phyloP scores from a whole-genome alignment of 2,329 filamentous ascomycete genomes.

The Cadophora malorum region DNA sequence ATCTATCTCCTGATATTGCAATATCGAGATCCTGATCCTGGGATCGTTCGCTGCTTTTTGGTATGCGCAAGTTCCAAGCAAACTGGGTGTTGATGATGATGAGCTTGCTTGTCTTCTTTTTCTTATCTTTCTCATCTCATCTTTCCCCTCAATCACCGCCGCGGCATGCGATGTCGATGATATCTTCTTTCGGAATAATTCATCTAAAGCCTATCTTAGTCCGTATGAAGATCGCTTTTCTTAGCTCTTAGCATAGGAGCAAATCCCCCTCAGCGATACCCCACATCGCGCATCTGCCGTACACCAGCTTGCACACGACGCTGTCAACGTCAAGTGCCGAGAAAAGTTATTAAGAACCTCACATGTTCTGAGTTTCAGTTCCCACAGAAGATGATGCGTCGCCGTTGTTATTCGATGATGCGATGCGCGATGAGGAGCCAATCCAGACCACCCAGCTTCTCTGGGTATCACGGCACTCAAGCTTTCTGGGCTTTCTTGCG shows the following conservation, averaged over 20 bases:
- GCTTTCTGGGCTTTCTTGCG: neutral
- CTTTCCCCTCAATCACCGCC: conserved; percentile 1
- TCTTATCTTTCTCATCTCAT: neutral
- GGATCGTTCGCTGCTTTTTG: neutral
- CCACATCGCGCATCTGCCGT: conserved; percentile 31
- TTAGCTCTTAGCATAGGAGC: conserved; percentile 17
- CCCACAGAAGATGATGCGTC: neutral
- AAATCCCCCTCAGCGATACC: conserved; percentile 19
- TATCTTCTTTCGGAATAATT: conserved; percentile 17
- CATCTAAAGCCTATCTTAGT: conserved; percentile 26
- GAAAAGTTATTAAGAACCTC: conserved; percentile 14
- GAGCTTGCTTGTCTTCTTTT: neutral
- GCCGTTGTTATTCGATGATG: neutral
- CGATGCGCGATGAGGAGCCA: neutral
- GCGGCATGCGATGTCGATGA: conserved; percentile 10
- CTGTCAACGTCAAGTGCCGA: conserved; percentile 31
- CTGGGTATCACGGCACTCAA: conserved; percentile 19
- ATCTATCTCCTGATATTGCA: conserved; percentile 26
- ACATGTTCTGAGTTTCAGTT: neutral
- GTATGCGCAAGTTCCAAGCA: neutral
- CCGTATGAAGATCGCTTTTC: conserved; percentile 17
- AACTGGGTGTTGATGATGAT: neutral
- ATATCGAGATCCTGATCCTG: conserved; percentile 19
- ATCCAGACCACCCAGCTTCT: neutral
- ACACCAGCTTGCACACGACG: conserved; percentile 9